phyloP scores from a whole-genome alignment of 441 rosid species.

The Heliophila coronopifolia region DNA sequence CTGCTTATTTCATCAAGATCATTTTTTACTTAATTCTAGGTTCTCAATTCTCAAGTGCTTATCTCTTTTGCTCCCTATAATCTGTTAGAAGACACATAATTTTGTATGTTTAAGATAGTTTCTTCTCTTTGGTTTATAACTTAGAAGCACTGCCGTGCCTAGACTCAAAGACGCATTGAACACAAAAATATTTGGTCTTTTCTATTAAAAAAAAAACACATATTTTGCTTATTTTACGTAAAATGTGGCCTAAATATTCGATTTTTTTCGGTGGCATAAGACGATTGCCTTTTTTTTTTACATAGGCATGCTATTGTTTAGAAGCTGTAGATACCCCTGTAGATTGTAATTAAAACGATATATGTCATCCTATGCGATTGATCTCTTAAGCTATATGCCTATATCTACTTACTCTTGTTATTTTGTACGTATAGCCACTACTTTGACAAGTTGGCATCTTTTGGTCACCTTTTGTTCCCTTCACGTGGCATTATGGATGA shows the following conservation, averaged over 20 bases:
- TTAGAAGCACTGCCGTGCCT: no score
- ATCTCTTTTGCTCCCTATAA: background rate
- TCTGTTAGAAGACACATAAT: no score
- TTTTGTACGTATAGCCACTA: conserved; percentile 61
- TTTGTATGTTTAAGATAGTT: background rate
- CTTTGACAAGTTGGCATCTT: conserved; percentile 99
- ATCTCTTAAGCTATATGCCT: conserved; percentile 1
- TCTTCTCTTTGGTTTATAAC: conserved; percentile 1
- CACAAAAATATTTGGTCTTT: no score
- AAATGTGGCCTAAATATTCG: no score
- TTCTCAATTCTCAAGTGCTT: background rate
- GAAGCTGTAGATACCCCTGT: no score
- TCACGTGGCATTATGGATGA: conserved; percentile 94
- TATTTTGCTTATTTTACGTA: no score
- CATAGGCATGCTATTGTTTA: no score
- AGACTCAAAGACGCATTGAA: no score
- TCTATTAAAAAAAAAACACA: no score
- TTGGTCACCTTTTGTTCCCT: conserved; percentile 97
- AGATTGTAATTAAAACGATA: no score
- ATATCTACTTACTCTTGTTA: conserved; percentile 19
- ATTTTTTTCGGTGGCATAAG: no score
- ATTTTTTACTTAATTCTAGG: background rate
- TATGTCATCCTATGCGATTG: conserved; percentile 1
- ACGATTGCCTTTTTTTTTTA: no score
- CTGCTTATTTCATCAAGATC: background rate